phyloP scores from a whole-genome alignment of 2,329 filamentous ascomycete genomes.

The Fonsecaea multimorphosa region DNA sequence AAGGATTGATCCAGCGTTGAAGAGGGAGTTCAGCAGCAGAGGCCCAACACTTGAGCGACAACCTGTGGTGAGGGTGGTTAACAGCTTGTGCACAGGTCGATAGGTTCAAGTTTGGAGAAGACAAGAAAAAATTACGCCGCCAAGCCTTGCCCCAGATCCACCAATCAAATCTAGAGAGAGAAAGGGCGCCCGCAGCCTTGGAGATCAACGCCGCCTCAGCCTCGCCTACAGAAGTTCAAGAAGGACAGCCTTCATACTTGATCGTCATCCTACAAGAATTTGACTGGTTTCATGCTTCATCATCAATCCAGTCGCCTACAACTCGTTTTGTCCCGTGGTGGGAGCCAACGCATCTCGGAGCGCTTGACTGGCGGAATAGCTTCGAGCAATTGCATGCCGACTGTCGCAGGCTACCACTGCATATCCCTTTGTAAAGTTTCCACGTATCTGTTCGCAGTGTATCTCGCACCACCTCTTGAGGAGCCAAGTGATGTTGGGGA shows the following conservation, averaged over 20 bases:
- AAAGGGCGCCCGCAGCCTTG: constrained; percentile 1
- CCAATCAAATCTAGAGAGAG: neutral
- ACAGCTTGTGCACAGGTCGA: neutral
- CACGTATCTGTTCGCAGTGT: too few species aligned
- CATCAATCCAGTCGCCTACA: neutral
- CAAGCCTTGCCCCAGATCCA: constrained; percentile 7
- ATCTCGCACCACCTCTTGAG: too few species aligned
- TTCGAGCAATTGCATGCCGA: too few species aligned
- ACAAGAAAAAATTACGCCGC: constrained; percentile 9
- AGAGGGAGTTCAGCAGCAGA: too few species aligned
- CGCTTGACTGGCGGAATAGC: too few species aligned
- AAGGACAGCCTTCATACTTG: neutral
- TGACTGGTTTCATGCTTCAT: neutral
- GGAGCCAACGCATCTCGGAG: too few species aligned
- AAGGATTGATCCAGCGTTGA: neutral
- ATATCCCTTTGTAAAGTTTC: too few species aligned
- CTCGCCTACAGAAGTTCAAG: neutral
- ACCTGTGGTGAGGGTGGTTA: neutral
- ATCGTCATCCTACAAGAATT: neutral
- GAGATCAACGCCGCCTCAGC: neutral
- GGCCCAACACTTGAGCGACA: neutral
- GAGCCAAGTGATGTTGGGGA: neutral
- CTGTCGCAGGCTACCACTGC: too few species aligned
- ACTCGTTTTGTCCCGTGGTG: too few species aligned
- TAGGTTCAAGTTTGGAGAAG: neutral